Percentiles rank a stretch among this genome's conserved stretches.
Conservation (phyloP, 78 protist genomes). For the Corallochytrium limacisporum region DNA sequence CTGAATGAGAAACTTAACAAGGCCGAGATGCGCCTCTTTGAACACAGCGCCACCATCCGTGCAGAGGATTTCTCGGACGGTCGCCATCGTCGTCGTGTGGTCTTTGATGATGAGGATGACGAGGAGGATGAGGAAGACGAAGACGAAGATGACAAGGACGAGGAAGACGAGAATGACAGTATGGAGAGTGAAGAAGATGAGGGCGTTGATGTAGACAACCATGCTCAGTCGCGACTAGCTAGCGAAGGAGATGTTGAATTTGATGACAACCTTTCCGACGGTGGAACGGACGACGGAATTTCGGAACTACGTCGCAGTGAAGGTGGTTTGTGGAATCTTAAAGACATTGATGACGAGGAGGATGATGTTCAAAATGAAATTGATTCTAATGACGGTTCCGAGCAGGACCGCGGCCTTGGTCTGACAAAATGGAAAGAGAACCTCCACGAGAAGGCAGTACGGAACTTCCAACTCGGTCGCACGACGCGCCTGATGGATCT, state of each 20-base stretch:
- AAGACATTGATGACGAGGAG: constrained; percentile 11
- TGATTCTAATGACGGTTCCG: constrained; percentile 1
- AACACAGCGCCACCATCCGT: neutral
- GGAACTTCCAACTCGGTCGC: neutral
- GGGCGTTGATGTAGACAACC: too few relatives aligned
- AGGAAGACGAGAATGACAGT: constrained; percentile 24
- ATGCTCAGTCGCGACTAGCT: too few relatives aligned
- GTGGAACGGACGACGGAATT: constrained; percentile 8
- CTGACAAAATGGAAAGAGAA: neutral
- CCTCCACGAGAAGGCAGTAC: neutral
- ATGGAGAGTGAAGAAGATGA: constrained; percentile 19
- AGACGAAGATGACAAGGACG: constrained; percentile 28
- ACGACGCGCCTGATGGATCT: neutral
- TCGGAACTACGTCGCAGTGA: constrained; percentile 4
- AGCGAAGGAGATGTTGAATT: too few relatives aligned
- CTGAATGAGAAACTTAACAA: constrained; percentile 32
- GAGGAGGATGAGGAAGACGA: neutral
- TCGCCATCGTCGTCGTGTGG: too few relatives aligned
- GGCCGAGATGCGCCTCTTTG: constrained; percentile 21
- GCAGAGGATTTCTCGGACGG: too few relatives aligned
- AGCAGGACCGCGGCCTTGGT: constrained; percentile 2
- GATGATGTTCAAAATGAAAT: constrained; percentile 23
- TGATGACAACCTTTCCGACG: neutral
- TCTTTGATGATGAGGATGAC: constrained; percentile 19
- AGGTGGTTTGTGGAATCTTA: neutral